Percentiles rank a stretch among this genome's conserved stretches.
Conservation (phyloP, 805 yeast species). For the Yamadazyma phyllophila region DNA sequence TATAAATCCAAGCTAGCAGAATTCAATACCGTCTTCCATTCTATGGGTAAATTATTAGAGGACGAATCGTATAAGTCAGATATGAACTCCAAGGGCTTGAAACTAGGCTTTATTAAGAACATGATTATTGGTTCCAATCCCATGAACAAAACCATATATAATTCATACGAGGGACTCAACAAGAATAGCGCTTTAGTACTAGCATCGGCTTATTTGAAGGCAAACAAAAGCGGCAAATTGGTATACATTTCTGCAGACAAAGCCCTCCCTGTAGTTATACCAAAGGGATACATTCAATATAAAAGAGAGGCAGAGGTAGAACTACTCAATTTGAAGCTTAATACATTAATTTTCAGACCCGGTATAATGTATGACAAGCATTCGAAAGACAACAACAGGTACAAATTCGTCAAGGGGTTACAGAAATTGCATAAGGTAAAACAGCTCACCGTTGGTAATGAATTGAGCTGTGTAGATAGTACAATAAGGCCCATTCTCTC, state of each 20-base stretch:
- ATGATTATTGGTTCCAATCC: conserved; percentile 61
- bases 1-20: conserved; percentile 48
- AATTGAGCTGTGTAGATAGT: conserved; percentile 39
- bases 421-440: conserved; percentile 46
- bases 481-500: conserved; percentile 61
- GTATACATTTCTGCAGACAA: conserved; percentile 85
- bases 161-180: conserved; percentile 63
- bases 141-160: conserved; percentile 43
- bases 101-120: conserved; percentile 6
- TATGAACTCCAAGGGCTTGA: conserved; percentile 28
- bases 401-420: conserved; percentile 27
- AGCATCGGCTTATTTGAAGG: conserved; percentile 32
- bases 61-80: conserved; percentile 63
- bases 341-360: conserved; percentile 71
- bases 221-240: conserved; percentile 20
- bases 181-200: conserved; percentile 64
- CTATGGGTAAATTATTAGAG: conserved; percentile 75
- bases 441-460: conserved; percentile 36
- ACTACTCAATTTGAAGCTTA: conserved; percentile 44
- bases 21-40: conserved; percentile 72
- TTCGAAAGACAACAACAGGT: conserved; percentile 13
- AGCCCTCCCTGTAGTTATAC: conserved; percentile 54
- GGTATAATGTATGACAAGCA: conserved; percentile 74
- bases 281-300: conserved; percentile 67
- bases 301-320: conserved; percentile 76